Base-by-base conservation (phyloP, 495 filamentous ascomycete genomes). In the Penicillium silybi region DNA sequence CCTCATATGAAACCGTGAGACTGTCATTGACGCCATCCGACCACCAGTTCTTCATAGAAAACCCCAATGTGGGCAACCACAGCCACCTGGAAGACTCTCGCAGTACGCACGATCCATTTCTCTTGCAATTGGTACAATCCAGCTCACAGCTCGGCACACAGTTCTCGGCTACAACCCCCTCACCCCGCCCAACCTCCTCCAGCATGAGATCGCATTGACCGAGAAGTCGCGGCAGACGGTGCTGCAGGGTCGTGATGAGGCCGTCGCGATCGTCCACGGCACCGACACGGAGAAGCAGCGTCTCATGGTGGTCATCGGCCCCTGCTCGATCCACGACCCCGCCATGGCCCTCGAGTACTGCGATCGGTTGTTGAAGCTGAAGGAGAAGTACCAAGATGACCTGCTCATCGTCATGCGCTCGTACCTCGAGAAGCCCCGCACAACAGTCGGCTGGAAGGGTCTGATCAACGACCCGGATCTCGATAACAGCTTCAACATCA, bases 401-500 rank as follows among this genome's bases (percentile, higher is more conserved):
- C 79, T 99, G 13, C 73, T 96, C 45, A 95, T 99, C 56, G 85
- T 97, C 35, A 99, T 99, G 95, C 88, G 95, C 43, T 87, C 90
- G 44, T 99, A 99, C 80, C 84, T 99, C 25, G 95, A 99, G 78
- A 99, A 99, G 77, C 95, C 95, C 19, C 85, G 95, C 57, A 99
- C 95, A 13, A 99, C 95, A 0, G 92, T 99, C 15, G 95, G 95
- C 46, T 99, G 95, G 95, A 99, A 99, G 74, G 95, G 95, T 13
- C 78, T 99, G 55, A 96, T 99, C 76, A 99, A 99, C 69, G 95
- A 99, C 72, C 95, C 95, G 7, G 92, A 97, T 58, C 96, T 99
- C 68, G 92, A 99, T 70, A 90, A 96, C 64, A 92, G 87, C 70
- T 97, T 97, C 82, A 85, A 96, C 70, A 97, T 99, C 74, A 99